A percentile compares a stretch with the other conserved stretches of the same genome.
Evolutionary conservation across 129 eudicot species (phyloP).

Genomic region (Heracleum sosnowskyi): DNA sequence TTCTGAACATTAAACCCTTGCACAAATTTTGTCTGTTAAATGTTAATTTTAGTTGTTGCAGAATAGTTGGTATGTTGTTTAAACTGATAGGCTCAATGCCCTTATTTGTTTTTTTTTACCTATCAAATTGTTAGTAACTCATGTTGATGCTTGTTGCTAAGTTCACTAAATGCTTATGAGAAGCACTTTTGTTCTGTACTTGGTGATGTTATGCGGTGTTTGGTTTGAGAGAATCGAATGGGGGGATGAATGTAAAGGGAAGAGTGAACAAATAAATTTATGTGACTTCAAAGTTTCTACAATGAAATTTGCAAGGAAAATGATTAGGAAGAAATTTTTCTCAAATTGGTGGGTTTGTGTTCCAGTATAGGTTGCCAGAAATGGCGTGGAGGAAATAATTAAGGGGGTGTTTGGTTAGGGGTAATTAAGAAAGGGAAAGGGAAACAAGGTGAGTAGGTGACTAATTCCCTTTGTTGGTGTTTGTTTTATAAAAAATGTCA

Average conservation of each 20-base stretch:
- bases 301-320: neutral
- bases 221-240: neutral
- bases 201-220: too few relatives aligned
- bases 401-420: too few relatives aligned
- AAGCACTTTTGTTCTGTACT: neutral
- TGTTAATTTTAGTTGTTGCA: neutral
- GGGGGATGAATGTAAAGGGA: neutral
- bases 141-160: neutral
- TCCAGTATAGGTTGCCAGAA: neutral
- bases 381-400: neutral
- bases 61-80: neutral
- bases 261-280: neutral
- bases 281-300: neutral
- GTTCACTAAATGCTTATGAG: neutral
- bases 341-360: neutral
- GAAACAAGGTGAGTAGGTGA: too few relatives aligned
- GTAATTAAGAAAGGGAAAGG: too few relatives aligned
- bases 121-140: neutral
- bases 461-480: too few relatives aligned
- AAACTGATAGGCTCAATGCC: neutral
- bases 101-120: neutral
- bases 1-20: neutral
- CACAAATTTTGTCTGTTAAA: neutral
- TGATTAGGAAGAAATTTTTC: neutral
- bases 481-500: too few relatives aligned